Percentiles rank a stretch among this genome's conserved stretches.
These are phyloP conservation scores for Ogataea trehaloabstinens DNA, from an alignment of 805 yeast species.

Conservation along the genomic window DNA sequence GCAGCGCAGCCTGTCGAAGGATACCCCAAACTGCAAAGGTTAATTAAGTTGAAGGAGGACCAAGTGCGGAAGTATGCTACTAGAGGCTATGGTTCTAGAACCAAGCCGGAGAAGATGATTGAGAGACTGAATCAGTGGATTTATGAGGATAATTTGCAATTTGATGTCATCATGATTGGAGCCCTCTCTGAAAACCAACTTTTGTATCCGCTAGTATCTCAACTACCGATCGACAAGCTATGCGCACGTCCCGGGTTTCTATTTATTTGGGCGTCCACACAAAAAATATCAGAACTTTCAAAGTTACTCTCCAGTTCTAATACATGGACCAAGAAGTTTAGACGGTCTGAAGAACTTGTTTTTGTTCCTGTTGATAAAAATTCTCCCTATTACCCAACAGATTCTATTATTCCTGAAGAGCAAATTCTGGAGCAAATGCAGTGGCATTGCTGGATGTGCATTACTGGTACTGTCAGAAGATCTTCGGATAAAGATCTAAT, in stretches of 20 bases:
- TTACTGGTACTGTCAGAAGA: slow-evolving; percentile 89
- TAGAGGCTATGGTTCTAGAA: slow-evolving; percentile 65
- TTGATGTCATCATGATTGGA: slow-evolving; percentile 92
- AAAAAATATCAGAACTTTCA: slow-evolving; percentile 62
- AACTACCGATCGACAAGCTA: slow-evolving; percentile 68
- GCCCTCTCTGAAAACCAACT: slow-evolving; percentile 76
- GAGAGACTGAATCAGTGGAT: slow-evolving; percentile 63
- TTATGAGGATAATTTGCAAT: slow-evolving; percentile 52
- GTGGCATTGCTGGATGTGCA: slow-evolving; percentile 99
- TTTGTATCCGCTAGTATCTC: slow-evolving; percentile 56
- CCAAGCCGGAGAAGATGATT: slow-evolving; percentile 51
- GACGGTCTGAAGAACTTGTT: slow-evolving; percentile 87
- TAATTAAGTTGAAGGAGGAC: slow-evolving; percentile 61
- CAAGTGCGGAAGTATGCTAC: slow-evolving; percentile 55
- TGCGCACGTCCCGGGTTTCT: slow-evolving; percentile 84
- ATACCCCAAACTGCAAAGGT: slow-evolving; percentile 75
- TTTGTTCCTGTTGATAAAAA: slow-evolving; percentile 68
- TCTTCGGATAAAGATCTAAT: slow-evolving; percentile 80
- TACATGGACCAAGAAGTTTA: slow-evolving; percentile 58
- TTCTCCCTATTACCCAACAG: slow-evolving; percentile 65
- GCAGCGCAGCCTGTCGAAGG: slow-evolving; percentile 69
- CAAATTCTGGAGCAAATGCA: slow-evolving; percentile 66
- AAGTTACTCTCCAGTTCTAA: slow-evolving; percentile 39
- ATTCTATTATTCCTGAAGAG: slow-evolving; percentile 42
- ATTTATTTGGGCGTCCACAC: slow-evolving; percentile 84